A percentile compares a stretch with the other conserved stretches of the same genome.
Evolutionary conservation across 108 stramenopile genomes (phyloP).

Genomic region (Aurantiochytrium sp.): DNA sequence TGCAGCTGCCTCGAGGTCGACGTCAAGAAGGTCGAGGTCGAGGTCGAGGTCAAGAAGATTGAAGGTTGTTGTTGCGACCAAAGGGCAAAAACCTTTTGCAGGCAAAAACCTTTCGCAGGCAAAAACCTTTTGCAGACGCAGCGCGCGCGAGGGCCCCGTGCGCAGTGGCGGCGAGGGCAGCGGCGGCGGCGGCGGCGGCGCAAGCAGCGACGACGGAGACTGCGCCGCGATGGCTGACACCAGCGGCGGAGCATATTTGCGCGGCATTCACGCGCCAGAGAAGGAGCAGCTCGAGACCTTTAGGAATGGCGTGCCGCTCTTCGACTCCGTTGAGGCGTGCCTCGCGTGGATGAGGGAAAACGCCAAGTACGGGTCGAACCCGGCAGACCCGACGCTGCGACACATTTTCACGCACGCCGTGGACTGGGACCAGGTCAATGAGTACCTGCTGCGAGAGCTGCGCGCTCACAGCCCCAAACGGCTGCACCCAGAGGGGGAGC

Average conservation of each 20-base stretch:
- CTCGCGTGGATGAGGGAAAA: constrained; percentile 15
- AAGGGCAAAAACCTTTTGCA: no score
- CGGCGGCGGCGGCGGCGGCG: no score
- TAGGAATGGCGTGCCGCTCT: constrained; percentile 34
- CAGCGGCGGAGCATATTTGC: background rate
- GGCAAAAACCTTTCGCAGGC: no score
- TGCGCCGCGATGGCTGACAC: background rate
- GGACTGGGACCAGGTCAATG: constrained; percentile 40
- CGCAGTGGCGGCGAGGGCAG: no score
- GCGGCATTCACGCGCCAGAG: constrained; percentile 18
- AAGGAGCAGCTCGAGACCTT: constrained; percentile 24
- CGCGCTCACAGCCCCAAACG: constrained; percentile 24
- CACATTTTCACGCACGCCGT: constrained; percentile 50
- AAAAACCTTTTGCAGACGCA: no score
- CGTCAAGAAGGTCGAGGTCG: no score
- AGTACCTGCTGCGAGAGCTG: constrained; percentile 40
- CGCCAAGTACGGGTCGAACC: constrained; percentile 37
- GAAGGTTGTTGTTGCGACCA: no score
- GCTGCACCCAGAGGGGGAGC: background rate
- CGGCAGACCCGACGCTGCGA: constrained; percentile 43
- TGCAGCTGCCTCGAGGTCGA: no score
- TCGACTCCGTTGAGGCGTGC: constrained; percentile 34
- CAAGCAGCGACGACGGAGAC: background rate
- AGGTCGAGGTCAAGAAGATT: no score
- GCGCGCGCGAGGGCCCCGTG: no score